Base-by-base conservation (phyloP, 257 asterid species). In the Parsonsia alboflavescens region DNA sequence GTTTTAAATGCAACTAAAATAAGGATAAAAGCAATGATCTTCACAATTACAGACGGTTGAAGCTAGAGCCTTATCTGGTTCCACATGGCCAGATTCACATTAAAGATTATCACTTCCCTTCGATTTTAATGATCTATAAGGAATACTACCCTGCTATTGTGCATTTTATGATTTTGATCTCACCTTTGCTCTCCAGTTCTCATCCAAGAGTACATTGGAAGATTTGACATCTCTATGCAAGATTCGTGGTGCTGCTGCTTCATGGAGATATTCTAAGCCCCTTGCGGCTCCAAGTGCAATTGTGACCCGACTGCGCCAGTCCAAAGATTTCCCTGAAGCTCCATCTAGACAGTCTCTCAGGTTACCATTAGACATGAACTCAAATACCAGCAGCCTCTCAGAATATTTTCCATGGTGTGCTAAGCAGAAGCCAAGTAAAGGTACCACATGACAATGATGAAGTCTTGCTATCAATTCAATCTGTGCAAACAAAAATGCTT, bases 201-300 rank as follows among this genome's bases (percentile, higher is more conserved):
- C 96, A 71, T 95, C 98, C 83, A 95, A 79, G 70, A 95, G 98
- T 75, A 95, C 88, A 76, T 95, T 95, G 3, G 98, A 86, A 12
- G 99, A 95, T 70, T 95, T 95, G 74, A 95, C 99, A 75, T 95
- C 99, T 79, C 99, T 87, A 81, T 95, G 98, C 90, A 95, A 76
- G 71, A 95, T 95, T 85, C 90, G 85, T 54, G 99, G 99, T 0
- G 99, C 99, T 50, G 99, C 99, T 52, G 98, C 93, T 80, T 90
- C 99, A 66, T 95, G 98, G 77, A 95, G 99, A 84, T 95, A 95
- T 68, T 95, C 99, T 85, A 95, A 83, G 74, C 99, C 99, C 72
- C 96, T 93, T 21, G 99, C 99, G 79, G 99, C 99, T 76, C 97
- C 99, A 67, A 91, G 93, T 79, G 99, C 99, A 81, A 92, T 83